Evolutionary conservation across 441 rosid genomes (phyloP).

Genomic region (Breynia disticha): DNA sequence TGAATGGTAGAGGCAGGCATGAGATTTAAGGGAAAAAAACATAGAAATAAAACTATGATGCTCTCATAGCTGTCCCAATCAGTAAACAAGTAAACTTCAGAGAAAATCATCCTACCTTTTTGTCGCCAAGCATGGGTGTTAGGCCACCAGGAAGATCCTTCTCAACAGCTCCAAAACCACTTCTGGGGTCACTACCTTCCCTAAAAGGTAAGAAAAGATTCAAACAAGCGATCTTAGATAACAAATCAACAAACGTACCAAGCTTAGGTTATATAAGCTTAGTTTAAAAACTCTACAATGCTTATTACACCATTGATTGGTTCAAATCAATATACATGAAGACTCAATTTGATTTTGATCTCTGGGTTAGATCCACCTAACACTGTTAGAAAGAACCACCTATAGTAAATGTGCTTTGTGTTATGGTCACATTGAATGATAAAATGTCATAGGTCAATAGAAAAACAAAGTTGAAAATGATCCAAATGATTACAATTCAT

Average conservation of each 20-base stretch:
- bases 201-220: conserved; percentile 31
- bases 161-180: conserved; percentile 87
- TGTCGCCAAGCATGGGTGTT: conserved; percentile 97
- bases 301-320: too few relatives aligned
- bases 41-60: not conserved
- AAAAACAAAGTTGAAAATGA: not conserved
- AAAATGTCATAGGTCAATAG: not conserved
- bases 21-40: too few relatives aligned
- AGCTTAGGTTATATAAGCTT: too few relatives aligned
- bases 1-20: too few relatives aligned
- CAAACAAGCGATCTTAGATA: not conserved
- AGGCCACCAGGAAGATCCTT: conserved; percentile 80
- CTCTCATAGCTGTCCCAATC: not conserved
- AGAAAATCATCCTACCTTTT: conserved; percentile 55
- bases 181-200: conserved; percentile 83
- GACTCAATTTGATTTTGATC: not conserved
- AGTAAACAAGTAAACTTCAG: not conserved
- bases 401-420: too few relatives aligned
- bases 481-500: not conserved
- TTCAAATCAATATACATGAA: too few relatives aligned
- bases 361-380: not conserved
- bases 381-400: not conserved
- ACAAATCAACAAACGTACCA: not conserved
- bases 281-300: not conserved
- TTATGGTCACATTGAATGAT: not conserved